Base-by-base conservation (phyloP, 1,139 yeast species). In the Wickerhamomyces sp. region DNA sequence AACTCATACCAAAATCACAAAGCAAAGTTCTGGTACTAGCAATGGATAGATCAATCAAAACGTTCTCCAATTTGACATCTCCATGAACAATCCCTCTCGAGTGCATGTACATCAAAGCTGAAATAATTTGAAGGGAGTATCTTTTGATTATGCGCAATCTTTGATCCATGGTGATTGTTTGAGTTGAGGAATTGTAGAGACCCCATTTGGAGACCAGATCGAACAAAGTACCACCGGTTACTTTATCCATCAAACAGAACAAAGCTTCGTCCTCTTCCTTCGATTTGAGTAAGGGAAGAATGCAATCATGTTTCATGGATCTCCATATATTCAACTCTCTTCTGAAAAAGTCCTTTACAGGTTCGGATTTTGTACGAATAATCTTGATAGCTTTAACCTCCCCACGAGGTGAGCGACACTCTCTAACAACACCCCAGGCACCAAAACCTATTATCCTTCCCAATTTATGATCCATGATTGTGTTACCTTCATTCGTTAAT, bases 351-450 rank as follows among this genome's bases (percentile, higher is more conserved):
- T 63, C 59, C 44, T 69, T 71, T 6, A 73, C 70, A 14, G 66
- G 62, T 27, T 64, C 67, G 31, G 74, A 74, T 41, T 73, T 71
- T 23, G 76, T 69, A 49, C 78, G 76, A 32, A 90, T 90, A 39
- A 90, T 81, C 62, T 90, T 90, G 57, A 89, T 81, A 1, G 96
- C 97, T 52, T 76, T 73, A 1, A 73, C 65, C 7, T 67, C 66
- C 1, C 81, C 81, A 41, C 67, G 65, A 8, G 39, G 27, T 6
- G 49, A 48, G 34, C 59, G 61, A 51, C 94, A 88, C 61, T 86
- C 94, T 49, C 95, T 70, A n/a, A 91, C 85, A 33, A 85, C 78
- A 4, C 96, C 95, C 85, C 94, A 90, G 0, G 96, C 95, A 10
- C 98, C 98, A 60, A 78, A 79, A 1, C 96, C 96, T 52, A 90